Evolutionary conservation across 1,139 yeast species (phyloP), one percentile per base, ranked within the genome.

Genomic region (Diutina rugosa): DNA sequence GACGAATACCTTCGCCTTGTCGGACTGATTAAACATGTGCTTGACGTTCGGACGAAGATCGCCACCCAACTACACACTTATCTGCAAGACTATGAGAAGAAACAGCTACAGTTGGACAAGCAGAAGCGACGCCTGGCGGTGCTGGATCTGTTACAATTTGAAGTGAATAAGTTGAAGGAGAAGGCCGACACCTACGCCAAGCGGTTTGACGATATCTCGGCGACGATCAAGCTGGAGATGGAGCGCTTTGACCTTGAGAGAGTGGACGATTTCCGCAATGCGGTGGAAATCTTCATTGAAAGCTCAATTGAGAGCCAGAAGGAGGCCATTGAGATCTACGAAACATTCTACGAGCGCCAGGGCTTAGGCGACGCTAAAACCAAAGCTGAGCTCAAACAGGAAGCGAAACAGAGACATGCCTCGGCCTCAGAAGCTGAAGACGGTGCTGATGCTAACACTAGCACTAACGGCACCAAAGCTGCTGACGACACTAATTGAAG

Each of bases 241-340:
- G 80, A 78, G 28, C 71, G 67, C 45, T 89, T 91, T 67, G 96
- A 90, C 66, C 73, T 75, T 54, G 95, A 85, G 57, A 88, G 86
- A 64, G 80, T 90, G 55, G 84, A 81, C 55, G 99, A 93, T 65
- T 90, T 95, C 69, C 80, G 97, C 65, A 88, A 89, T 65, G 81
- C 91, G 60, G 90, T 93, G 58, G 99, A 93, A 70, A 85, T 91
- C 28, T 91, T 84, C 64, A 79, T 95, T 65, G 99, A 95, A 69
- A 83, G 95, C 58, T 83, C 95, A 29, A 88, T 91, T 56, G 99
- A 93, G 70, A 80, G 93, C 18, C 99, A 93, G 68, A 95, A 93
- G 72, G 97, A 90, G 68, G 84, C 93, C 44, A 93, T 93, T 62
- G 99, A 93, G 69, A 70, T 89, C 41, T 93, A 97, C 95, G 98